A percentile compares a stretch with the other conserved stretches of the same genome.
phyloP scores from a whole-genome alignment of 139 green algal species.

The Ostreobium quekettii region DNA sequence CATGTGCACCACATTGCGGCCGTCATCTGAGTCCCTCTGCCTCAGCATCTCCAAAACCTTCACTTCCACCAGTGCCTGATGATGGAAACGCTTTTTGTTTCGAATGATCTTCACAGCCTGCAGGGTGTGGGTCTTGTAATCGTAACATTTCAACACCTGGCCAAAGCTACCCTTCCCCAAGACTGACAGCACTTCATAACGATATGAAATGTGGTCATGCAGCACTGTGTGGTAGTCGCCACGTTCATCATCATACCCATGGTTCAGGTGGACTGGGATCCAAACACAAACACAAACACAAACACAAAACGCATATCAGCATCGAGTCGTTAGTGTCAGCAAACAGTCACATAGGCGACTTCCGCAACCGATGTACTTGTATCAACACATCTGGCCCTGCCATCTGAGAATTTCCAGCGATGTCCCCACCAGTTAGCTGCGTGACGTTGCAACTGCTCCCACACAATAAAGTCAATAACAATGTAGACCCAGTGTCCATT shows the following conservation, averaged over 20 bases:
- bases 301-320: conserved; percentile 1
- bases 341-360: not conserved
- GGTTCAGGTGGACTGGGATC: conserved; percentile 34
- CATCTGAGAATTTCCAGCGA: too few relatives aligned
- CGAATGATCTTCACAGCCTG: conserved; percentile 78
- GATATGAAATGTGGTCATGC: conserved; percentile 71
- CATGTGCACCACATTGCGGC: conserved; percentile 60
- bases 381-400: too few relatives aligned
- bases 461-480: too few relatives aligned
- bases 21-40: conserved; percentile 40
- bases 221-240: conserved; percentile 58
- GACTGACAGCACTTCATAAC: conserved; percentile 49
- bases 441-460: too few relatives aligned
- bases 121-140: conserved; percentile 62
- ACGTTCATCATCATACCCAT: conserved; percentile 73
- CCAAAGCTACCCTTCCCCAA: conserved; percentile 77
- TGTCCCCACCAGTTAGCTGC: too few relatives aligned
- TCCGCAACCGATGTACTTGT: too few relatives aligned
- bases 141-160: conserved; percentile 73
- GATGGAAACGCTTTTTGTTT: conserved; percentile 85
- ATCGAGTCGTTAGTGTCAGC: conserved; percentile 1
- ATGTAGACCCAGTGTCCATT: too few relatives aligned
- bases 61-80: conserved; percentile 72
- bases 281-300: conserved; percentile 14
- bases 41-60: conserved; percentile 55